These are phyloP conservation scores for Papiliotrema laurentii DNA, from an alignment of 1,284 basidiomycete species.

Conservation along the genomic window DNA sequence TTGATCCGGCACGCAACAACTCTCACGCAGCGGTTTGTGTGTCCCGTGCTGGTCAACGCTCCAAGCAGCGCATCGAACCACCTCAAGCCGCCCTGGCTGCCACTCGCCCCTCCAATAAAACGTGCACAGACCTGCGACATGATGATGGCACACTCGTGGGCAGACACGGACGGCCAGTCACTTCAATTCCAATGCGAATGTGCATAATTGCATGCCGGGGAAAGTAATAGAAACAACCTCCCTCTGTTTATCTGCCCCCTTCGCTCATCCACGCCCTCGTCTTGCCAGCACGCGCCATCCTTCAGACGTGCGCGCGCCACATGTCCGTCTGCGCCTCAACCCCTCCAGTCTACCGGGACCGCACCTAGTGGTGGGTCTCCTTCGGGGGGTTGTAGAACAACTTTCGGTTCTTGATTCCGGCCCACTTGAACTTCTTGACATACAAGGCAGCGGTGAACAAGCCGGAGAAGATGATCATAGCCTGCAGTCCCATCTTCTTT, in stretches of 20 bases:
- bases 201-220: not conserved
- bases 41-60: too few relatives aligned
- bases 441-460: conserved; percentile 78
- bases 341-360: not conserved
- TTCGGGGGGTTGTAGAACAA: conserved; percentile 56
- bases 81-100: too few relatives aligned
- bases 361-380: conserved; percentile 5
- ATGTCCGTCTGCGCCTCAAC: too few relatives aligned
- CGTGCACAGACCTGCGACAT: too few relatives aligned
- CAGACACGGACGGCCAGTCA: too few relatives aligned
- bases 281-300: not conserved
- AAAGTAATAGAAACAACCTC: not conserved
- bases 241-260: not conserved
- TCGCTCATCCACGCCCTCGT: not conserved
- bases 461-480: conserved; percentile 80
- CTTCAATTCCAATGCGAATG: too few relatives aligned
- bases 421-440: conserved; percentile 95
- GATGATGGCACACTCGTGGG: too few relatives aligned
- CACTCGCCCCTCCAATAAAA: too few relatives aligned
- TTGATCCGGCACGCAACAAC: too few relatives aligned
- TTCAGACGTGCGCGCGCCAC: not conserved
- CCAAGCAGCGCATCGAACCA: too few relatives aligned
- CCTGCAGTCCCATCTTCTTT: conserved; percentile 87
- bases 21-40: too few relatives aligned
- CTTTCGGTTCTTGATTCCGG: conserved; percentile 85